Base-by-base conservation (phyloP, 495 filamentous ascomycete genomes). In the Pyrenula massariospora region DNA sequence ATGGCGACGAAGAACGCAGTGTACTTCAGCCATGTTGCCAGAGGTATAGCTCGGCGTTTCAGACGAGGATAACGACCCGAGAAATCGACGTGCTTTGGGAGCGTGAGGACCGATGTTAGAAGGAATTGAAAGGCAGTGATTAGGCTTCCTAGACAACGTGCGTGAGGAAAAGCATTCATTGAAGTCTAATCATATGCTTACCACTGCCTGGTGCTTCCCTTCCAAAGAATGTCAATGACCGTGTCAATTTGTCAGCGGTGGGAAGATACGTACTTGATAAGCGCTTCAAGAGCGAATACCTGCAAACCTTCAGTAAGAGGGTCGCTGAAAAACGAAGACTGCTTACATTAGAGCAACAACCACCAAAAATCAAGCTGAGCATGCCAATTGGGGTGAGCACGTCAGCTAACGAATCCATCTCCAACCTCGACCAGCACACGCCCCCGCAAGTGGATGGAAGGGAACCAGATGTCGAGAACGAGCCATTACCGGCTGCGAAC, bases 51-150 rank as follows among this genome's bases (percentile, higher is more conserved):
- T 58, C 88, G 90, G 19, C 77, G 79, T 61, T 80, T 85, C 47
- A 95, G 72, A 15, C 31, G 31, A 15, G 31, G 31, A 65, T 87
- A 89, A 19, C 74, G 73, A 25, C 84, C 81, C 55, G 82, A 83
- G 65, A 85, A 76, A 59, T 88, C 86, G 53, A 88, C 68, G 58
- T 96, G 89, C 50, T 82, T 83, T 15, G 90, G 88, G 19, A 72
- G 67, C 5, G 78, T 80, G 50, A 82, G 71, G 25, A 88, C 59
- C 22, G 89, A 81, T 24, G 92, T 88, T 63, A 96, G 80, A 54
- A 93, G 60, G 73, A 97, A 97, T 72, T 99, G 93, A 31, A 88
- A 86, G 64, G 96, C 91, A 10, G 93, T 97, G 61, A 99, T 85
- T 52, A 99, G 78, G 19, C 89, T 86, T 48, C 91, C 89, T 90